These are phyloP conservation scores for Lyophyllum atratum DNA, from an alignment of 768 basidiomycete species.

Conservation along the genomic window DNA sequence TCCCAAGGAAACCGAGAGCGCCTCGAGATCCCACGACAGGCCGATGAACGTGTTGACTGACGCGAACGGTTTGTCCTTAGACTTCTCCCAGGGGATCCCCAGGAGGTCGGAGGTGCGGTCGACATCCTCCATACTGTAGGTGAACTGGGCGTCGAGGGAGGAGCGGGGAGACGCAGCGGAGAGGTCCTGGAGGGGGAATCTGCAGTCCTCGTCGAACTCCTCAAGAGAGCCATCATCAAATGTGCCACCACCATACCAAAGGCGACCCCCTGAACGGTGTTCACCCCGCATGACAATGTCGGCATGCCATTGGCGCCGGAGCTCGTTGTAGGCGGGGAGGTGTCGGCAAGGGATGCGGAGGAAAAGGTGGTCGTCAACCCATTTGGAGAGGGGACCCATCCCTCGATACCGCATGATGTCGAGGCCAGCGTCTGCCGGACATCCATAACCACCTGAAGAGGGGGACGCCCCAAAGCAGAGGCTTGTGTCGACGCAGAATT, in stretches of 20 bases:
- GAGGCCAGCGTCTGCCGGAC: conserved; percentile 4
- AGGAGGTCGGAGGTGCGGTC: conserved; percentile 20
- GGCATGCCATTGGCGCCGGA: conserved; percentile 2
- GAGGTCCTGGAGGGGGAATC: conserved; percentile 16
- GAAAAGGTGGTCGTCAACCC: conserved; percentile 27
- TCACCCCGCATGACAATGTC: conserved; percentile 4
- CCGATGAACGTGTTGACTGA: neutral
- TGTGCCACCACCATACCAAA: conserved; percentile 22
- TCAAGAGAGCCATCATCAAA: conserved; percentile 17
- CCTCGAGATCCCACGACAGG: neutral
- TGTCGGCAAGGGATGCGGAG: conserved; percentile 17
- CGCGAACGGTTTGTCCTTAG: conserved; percentile 4
- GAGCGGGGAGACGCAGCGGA: conserved; percentile 17
- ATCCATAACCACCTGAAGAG: conserved; percentile 16
- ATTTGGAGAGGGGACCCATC: conserved; percentile 18
- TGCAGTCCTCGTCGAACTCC: conserved; percentile 31
- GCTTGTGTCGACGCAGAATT: neutral
- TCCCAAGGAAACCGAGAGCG: neutral
- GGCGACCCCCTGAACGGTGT: neutral
- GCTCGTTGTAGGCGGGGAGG: conserved; percentile 16
- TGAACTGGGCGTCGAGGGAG: conserved; percentile 8
- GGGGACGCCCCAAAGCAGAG: neutral
- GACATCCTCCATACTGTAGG: conserved; percentile 28
- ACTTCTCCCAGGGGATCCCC: conserved; percentile 7
- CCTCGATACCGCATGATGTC: conserved; percentile 17